Base-by-base conservation (phyloP, 2,329 filamentous ascomycete genomes). In the Monascus ruber region DNA sequence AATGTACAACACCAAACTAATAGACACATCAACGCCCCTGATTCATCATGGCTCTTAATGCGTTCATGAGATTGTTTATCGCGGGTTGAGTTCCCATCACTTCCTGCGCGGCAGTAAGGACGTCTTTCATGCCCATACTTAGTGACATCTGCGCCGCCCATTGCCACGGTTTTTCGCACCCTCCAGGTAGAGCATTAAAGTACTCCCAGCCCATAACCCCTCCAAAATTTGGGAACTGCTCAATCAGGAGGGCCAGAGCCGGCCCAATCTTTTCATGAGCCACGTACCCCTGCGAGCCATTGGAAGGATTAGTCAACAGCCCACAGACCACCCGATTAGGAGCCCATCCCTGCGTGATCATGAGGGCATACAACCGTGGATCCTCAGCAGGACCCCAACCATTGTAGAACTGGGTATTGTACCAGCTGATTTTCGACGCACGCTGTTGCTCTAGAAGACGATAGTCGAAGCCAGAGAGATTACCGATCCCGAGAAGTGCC, bases 141-240 rank as follows among this genome's bases (percentile, higher is more conserved):
- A 68, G 40, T 0, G 78, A 77, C 70, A 91, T 80, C 41, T 72
- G 71, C 35, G 70, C 72, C 0, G 83, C 84, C 87, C 87, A 94
- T 48, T 83, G 71, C 81, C 82, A 89, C 0, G 85, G 83, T 40
- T 70, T 64, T 8, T 68, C 66, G 2, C 55, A 56, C 24, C 75
- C 79, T 1, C 79, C 81, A 0, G 84, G 83, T 42, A 79, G 59
- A 40, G 81, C 77, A 65, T 94, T 93, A 65, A 89, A 94, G 58
- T 91, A 94, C 65, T 95, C 88, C 88, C 88, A 95, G 2, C 86
- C 86, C 79, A 91, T 91, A 5, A 95, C 79, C 1, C 88, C 88
- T 1, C 87, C 88, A 58, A 94, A 91, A 1, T 66, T 66, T 1
- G 75, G 74, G 51, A 84, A 84, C 42, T 70, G 70, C 29, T 74